phyloP scores from a whole-genome alignment of 169 alveolate species.

The Eimeria praecox region DNA sequence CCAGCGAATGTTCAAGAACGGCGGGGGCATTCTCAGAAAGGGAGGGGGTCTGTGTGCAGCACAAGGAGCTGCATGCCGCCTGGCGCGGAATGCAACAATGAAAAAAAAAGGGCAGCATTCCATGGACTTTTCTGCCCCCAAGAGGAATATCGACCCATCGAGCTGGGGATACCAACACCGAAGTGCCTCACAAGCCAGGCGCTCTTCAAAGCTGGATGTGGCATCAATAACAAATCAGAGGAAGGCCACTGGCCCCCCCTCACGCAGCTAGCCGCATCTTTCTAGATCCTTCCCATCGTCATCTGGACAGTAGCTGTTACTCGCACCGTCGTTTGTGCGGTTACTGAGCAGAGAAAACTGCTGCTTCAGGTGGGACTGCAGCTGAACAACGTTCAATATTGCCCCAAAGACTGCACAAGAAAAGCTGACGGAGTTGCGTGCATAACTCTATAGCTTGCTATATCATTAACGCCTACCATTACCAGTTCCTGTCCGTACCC shows the following conservation, averaged over 20 bases:
- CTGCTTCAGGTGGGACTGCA: not conserved
- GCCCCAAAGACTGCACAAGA: not conserved
- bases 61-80: constrained; percentile 57
- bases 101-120: not conserved
- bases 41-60: constrained; percentile 73
- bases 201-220: not conserved
- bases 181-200: not conserved
- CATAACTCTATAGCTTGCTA: not conserved
- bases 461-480: not conserved
- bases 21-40: constrained; percentile 58
- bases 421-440: not conserved
- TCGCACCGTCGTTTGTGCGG: not conserved
- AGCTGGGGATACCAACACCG: constrained; percentile 35
- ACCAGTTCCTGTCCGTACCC: not conserved
- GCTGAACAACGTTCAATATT: not conserved
- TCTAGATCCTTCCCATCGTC: not conserved
- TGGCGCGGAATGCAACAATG: not conserved
- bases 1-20: constrained; percentile 75
- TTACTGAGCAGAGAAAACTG: not conserved
- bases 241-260: not conserved
- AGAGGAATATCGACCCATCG: constrained; percentile 14
- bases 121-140: not conserved
- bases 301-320: not conserved
- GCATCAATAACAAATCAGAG: not conserved
- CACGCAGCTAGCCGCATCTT: not conserved